A percentile compares a stretch with the other conserved stretches of the same genome.
Evolutionary conservation across 768 basidiomycete species (phyloP).

Genomic region (Serendipita vermifera): DNA sequence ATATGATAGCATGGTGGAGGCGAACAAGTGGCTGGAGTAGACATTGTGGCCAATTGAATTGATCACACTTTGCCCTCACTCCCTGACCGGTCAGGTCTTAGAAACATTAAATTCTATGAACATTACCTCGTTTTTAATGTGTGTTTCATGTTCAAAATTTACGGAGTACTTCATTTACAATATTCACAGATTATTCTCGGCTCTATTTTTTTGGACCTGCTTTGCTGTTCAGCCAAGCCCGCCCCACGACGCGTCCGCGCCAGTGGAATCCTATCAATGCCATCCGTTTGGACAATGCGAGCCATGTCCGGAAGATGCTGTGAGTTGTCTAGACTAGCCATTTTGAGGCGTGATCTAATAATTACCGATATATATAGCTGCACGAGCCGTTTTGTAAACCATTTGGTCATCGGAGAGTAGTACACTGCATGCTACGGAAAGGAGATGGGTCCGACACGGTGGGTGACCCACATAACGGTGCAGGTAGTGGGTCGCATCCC

Average conservation of each 20-base stretch:
- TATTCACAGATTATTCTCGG: too few relatives aligned
- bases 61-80: too few relatives aligned
- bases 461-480: not conserved
- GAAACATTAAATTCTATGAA: too few relatives aligned
- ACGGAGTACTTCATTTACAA: too few relatives aligned
- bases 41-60: too few relatives aligned
- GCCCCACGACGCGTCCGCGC: too few relatives aligned
- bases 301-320: conserved; percentile 32
- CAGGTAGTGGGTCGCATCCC: conserved; percentile 6
- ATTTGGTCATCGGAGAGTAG: conserved; percentile 82
- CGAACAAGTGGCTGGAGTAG: too few relatives aligned
- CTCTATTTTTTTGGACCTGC: too few relatives aligned
- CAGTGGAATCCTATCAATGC: conserved; percentile 19
- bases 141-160: too few relatives aligned
- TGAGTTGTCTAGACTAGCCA: conserved; percentile 18
- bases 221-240: too few relatives aligned
- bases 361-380: conserved; percentile 32
- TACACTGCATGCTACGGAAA: conserved; percentile 51
- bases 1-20: not conserved
- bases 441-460: conserved; percentile 15
- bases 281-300: conserved; percentile 31
- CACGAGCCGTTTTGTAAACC: conserved; percentile 87
- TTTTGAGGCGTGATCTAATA: conserved; percentile 8
- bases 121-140: too few relatives aligned
- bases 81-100: too few relatives aligned